Percentiles rank a stretch among this genome's conserved stretches.
Evolutionary conservation across 805 yeast species (phyloP).

Genomic region (Vanderwaltozyma polyspora): DNA sequence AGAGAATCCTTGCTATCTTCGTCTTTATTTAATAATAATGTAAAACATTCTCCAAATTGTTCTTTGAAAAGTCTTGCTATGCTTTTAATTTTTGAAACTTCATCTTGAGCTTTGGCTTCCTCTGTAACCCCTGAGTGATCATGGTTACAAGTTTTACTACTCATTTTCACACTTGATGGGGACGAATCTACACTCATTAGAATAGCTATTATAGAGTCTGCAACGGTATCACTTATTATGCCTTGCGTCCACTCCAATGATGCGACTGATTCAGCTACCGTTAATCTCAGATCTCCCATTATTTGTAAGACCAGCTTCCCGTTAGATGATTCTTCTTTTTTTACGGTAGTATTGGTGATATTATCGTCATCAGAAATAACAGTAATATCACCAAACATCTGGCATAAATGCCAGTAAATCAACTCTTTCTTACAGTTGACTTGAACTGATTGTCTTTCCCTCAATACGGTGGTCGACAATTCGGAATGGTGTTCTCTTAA

Average conservation of each 20-base stretch:
- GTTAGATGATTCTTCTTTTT: slow-evolving; percentile 28
- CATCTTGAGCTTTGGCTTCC: slow-evolving; percentile 9
- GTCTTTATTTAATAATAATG: slow-evolving; percentile 16
- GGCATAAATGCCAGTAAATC: slow-evolving; percentile 80
- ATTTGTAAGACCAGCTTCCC: slow-evolving; percentile 41
- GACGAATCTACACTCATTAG: slow-evolving; percentile 85
- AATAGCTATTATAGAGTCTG: slow-evolving; percentile 88
- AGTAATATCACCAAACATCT: slow-evolving; percentile 85
- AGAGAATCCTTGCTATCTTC: slow-evolving; percentile 1
- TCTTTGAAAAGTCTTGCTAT: slow-evolving; percentile 56
- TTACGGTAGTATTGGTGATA: slow-evolving; percentile 17
- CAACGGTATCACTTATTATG: slow-evolving; percentile 80
- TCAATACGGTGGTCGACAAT: slow-evolving; percentile 71
- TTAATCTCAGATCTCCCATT: slow-evolving; percentile 54
- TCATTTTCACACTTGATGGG: slow-evolving; percentile 85
- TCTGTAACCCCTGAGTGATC: slow-evolving; percentile 22
- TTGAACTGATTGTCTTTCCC: slow-evolving; percentile 67
- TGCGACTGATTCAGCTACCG: slow-evolving; percentile 37
- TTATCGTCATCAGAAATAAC: slow-evolving; percentile 47
- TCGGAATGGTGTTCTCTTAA: slow-evolving; percentile 75
- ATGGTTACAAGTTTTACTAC: slow-evolving; percentile 50
- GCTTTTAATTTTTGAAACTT: slow-evolving; percentile 36
- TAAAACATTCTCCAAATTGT: slow-evolving; percentile 78
- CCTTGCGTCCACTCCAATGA: slow-evolving; percentile 88
- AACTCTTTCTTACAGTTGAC: slow-evolving; percentile 75